phyloP scores from a whole-genome alignment of 169 alveolate genomes.

The Eimeria acervulina region DNA sequence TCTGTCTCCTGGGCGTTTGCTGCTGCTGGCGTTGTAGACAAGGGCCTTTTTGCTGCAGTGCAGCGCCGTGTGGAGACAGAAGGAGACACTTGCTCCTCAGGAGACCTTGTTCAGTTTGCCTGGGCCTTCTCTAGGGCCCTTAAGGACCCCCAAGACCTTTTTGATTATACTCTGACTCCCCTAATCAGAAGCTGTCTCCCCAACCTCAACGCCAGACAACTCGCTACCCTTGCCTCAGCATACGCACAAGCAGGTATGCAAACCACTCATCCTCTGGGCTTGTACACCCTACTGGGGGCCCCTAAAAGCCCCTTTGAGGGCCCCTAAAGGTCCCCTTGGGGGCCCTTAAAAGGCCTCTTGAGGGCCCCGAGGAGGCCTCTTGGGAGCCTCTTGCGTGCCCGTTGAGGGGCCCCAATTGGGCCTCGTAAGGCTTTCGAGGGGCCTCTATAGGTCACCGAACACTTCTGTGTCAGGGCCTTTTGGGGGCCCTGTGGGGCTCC shows the following conservation, averaged over 20 bases:
- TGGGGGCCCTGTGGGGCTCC: too few relatives aligned
- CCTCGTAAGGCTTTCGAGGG: too few relatives aligned
- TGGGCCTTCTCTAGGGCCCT: constrained; percentile 74
- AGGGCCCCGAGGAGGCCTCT: too few relatives aligned
- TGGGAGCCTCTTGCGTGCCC: too few relatives aligned
- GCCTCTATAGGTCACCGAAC: too few relatives aligned
- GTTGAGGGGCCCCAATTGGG: too few relatives aligned
- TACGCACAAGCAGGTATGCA: constrained; percentile 78
- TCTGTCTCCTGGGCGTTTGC: constrained; percentile 83
- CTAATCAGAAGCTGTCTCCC: constrained; percentile 64
- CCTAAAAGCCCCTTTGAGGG: too few relatives aligned
- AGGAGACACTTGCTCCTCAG: constrained; percentile 48
- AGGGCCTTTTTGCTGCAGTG: constrained; percentile 50
- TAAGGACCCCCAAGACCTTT: constrained; percentile 29
- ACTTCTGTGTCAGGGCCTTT: too few relatives aligned
- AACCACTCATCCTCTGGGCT: not conserved
- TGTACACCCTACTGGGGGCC: not conserved
- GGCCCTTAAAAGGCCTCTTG: too few relatives aligned
- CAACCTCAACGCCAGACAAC: constrained; percentile 68
- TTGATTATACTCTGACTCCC: constrained; percentile 73
- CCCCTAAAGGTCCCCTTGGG: too few relatives aligned
- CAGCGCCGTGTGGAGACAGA: constrained; percentile 56
- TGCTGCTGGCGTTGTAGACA: constrained; percentile 39
- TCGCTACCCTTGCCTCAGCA: constrained; percentile 74
- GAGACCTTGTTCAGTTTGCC: constrained; percentile 76